These are phyloP conservation scores for Ophioceras dolichostomum DNA, from an alignment of 2,329 filamentous ascomycete genomes.

Conservation along the genomic window DNA sequence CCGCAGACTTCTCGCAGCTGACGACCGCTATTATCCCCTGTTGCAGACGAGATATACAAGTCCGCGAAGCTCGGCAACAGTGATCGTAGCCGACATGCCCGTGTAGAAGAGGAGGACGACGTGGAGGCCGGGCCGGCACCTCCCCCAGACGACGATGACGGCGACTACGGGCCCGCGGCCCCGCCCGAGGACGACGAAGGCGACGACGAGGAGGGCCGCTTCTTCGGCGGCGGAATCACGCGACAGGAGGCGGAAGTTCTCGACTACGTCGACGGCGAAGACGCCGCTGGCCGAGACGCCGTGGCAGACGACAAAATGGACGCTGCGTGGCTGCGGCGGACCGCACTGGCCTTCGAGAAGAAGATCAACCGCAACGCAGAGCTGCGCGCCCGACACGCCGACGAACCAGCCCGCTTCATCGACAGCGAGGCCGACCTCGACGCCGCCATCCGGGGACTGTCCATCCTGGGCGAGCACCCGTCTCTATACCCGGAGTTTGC, in stretches of 20 bases:
- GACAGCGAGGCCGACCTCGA: conserved; percentile 81
- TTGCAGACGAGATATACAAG: conserved; percentile 50
- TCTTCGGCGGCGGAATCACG: conserved; percentile 87
- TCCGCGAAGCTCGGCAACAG: conserved; percentile 39
- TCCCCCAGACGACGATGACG: conserved; percentile 32
- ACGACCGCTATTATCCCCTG: neutral
- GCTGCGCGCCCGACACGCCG: conserved; percentile 72
- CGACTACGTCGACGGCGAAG: conserved; percentile 65
- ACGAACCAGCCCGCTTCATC: conserved; percentile 73
- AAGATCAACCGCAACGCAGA: conserved; percentile 86
- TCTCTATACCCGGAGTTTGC: conserved; percentile 74
- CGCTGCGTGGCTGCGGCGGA: conserved; percentile 67
- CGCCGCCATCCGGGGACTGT: conserved; percentile 73
- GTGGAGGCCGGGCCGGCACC: conserved; percentile 37
- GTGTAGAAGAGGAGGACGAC: conserved; percentile 27
- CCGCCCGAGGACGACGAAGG: conserved; percentile 33
- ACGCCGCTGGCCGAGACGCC: conserved; percentile 27
- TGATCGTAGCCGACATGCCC: conserved; percentile 29
- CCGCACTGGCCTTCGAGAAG: conserved; percentile 76
- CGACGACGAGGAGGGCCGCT: conserved; percentile 85
- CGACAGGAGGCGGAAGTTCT: conserved; percentile 70
- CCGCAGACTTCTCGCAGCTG: neutral
- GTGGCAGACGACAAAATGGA: conserved; percentile 61
- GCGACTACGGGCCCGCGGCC: conserved; percentile 27
- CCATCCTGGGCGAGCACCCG: conserved; percentile 76